A percentile compares a stretch with the other conserved stretches of the same genome.
Evolutionary conservation across 495 filamentous ascomycete species (phyloP).

Genomic region (Aspergillus nidulans): DNA sequence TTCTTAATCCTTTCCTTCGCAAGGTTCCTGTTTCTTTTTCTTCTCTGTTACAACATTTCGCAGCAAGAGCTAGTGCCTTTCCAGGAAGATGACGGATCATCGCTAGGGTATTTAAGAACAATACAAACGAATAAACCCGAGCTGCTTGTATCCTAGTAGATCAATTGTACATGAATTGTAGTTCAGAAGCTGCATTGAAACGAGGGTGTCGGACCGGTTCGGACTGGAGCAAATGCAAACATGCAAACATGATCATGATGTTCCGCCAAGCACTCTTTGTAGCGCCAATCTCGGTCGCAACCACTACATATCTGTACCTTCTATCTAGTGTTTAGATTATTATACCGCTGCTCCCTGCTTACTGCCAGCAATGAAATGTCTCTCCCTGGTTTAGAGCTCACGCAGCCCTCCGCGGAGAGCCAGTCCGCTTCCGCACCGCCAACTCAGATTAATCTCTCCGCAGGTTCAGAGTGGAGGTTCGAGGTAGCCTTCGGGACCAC

Average conservation of each 20-base stretch:
- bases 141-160: background rate
- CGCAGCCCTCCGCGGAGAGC: constrained; percentile 39
- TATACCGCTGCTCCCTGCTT: background rate
- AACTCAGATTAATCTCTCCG: constrained; percentile 41
- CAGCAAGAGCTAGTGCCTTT: constrained; percentile 2
- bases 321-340: background rate
- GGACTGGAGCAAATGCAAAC: constrained; percentile 15
- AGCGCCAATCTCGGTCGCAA: background rate
- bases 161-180: background rate
- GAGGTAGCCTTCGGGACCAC: constrained; percentile 67
- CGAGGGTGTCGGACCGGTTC: no score
- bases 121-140: constrained; percentile 1
- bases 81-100: constrained; percentile 3
- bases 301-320: background rate
- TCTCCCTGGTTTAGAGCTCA: constrained; percentile 45
- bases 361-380: constrained; percentile 33
- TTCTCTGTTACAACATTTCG: constrained; percentile 3
- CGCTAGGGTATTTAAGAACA: constrained; percentile 8
- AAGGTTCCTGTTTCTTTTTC: constrained; percentile 8
- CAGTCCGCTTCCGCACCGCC: constrained; percentile 37
- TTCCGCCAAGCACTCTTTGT: background rate
- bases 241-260: constrained; percentile 20
- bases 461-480: constrained; percentile 81
- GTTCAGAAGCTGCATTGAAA: no score
- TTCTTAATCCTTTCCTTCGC: constrained; percentile 14